A percentile compares a stretch with the other conserved stretches of the same genome.
These are phyloP conservation scores for Trichoderma asperelloides DNA, from an alignment of 495 filamentous ascomycete species.

Conservation along the genomic window DNA sequence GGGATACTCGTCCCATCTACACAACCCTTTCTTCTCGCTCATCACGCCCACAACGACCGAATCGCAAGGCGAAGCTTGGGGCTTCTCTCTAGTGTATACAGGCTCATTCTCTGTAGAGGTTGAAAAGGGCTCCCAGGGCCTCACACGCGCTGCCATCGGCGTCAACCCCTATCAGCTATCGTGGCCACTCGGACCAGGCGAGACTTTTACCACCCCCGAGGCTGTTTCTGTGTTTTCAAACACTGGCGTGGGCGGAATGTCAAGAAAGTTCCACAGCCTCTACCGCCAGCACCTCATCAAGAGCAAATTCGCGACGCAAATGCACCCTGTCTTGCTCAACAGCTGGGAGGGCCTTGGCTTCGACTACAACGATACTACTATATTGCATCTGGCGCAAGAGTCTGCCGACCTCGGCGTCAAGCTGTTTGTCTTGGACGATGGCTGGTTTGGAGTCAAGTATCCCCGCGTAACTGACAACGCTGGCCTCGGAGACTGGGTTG, in stretches of 20 bases:
- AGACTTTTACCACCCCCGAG: conserved; percentile 43
- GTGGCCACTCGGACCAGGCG: conserved; percentile 34
- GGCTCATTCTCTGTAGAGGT: conserved; percentile 43
- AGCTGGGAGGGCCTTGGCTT: conserved; percentile 50
- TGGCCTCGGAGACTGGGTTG: conserved; percentile 47
- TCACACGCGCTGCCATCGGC: conserved; percentile 41
- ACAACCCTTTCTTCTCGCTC: conserved; percentile 47
- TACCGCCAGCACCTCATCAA: conserved; percentile 48
- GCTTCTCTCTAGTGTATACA: conserved; percentile 46
- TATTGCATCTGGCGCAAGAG: conserved; percentile 38
- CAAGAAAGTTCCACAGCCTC: conserved; percentile 41
- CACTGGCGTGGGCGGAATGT: conserved; percentile 46
- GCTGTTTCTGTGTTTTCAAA: conserved; percentile 44
- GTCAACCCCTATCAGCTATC: conserved; percentile 44
- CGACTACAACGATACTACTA: conserved; percentile 37
- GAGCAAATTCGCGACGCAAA: conserved; percentile 38
- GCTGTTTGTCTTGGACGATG: conserved; percentile 49
- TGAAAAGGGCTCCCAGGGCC: conserved; percentile 46
- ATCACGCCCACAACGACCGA: conserved; percentile 43
- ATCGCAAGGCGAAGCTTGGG: conserved; percentile 42
- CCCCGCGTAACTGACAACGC: conserved; percentile 38
- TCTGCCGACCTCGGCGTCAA: conserved; percentile 42
- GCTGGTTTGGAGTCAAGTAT: conserved; percentile 47
- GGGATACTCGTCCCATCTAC: conserved; percentile 45
- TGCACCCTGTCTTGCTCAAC: conserved; percentile 44